Conservation (phyloP, 495 filamentous ascomycete species). For the Letharia columbiana region DNA sequence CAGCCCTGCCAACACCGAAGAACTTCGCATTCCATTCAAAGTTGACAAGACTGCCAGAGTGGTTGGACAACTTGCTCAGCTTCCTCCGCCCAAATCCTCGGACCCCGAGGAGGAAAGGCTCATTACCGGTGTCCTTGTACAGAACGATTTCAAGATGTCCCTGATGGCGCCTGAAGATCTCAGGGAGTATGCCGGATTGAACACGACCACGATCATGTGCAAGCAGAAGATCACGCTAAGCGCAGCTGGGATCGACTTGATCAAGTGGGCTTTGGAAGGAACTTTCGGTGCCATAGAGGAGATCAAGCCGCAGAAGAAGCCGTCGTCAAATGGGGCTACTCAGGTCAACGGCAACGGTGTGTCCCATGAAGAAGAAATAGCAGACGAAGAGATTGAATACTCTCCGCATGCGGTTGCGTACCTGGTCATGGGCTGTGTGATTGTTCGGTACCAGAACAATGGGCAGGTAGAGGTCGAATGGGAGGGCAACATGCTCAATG, state of each 20-base stretch:
- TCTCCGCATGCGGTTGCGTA: constrained; percentile 41
- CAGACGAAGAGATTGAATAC: constrained; percentile 43
- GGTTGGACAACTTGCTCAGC: constrained; percentile 82
- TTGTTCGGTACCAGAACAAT: constrained; percentile 56
- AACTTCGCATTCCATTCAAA: constrained; percentile 88
- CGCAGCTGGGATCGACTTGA: constrained; percentile 81
- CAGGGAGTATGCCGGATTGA: constrained; percentile 88
- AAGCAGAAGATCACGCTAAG: constrained; percentile 77
- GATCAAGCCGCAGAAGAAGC: constrained; percentile 40
- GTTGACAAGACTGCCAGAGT: constrained; percentile 96
- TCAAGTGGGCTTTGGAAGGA: constrained; percentile 88
- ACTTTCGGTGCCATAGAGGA: constrained; percentile 85
- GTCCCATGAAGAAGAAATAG: constrained; percentile 37
- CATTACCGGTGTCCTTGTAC: constrained; percentile 83
- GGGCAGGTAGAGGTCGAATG: constrained; percentile 87
- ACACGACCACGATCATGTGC: constrained; percentile 85
- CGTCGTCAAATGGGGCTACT: constrained; percentile 30
- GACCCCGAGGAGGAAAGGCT: constrained; percentile 45
- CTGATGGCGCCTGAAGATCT: constrained; percentile 95
- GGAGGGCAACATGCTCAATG: constrained; percentile 97
- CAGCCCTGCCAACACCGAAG: constrained; percentile 88
- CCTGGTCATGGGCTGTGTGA: constrained; percentile 84
- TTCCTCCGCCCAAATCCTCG: constrained; percentile 50
- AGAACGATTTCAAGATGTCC: constrained; percentile 92
- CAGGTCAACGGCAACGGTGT: constrained; percentile 37